Percentiles rank a stretch among this genome's conserved stretches.
phyloP scores from a whole-genome alignment of 2,329 filamentous ascomycete species.

The Blastomyces emzantsi region DNA sequence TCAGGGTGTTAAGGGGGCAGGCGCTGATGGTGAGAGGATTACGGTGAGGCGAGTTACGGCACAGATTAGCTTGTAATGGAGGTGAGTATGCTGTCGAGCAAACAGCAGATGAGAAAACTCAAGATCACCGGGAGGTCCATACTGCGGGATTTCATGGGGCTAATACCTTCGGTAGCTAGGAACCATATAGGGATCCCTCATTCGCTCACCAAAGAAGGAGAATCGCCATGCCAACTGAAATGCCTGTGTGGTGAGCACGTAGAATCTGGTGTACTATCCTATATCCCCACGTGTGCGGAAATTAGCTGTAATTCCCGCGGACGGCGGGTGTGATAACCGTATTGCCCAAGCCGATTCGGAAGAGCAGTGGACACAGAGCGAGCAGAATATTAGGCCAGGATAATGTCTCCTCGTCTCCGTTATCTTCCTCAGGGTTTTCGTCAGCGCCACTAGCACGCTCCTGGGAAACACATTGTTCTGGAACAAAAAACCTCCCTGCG shows the following conservation, averaged over 20 bases:
- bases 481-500: constrained; percentile 8
- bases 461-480: not conserved
- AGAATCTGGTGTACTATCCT: constrained; percentile 9
- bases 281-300: constrained; percentile 5
- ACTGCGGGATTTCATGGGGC: constrained; percentile 38
- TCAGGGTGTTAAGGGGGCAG: constrained; percentile 29
- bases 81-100: constrained; percentile 34
- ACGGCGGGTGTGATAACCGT: constrained; percentile 10
- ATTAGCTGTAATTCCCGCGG: constrained; percentile 8
- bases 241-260: constrained; percentile 5
- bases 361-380: constrained; percentile 17
- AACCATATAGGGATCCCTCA: constrained; percentile 24
- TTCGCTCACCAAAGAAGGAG: not conserved
- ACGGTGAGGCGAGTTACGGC: constrained; percentile 30
- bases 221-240: constrained; percentile 19
- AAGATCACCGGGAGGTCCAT: constrained; percentile 32
- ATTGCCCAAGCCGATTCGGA: constrained; percentile 19
- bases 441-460: not conserved
- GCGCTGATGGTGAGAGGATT: constrained; percentile 23
- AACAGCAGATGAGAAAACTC: constrained; percentile 29
- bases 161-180: constrained; percentile 35
- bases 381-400: constrained; percentile 16
- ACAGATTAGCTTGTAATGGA: constrained; percentile 39
- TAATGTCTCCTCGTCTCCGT: constrained; percentile 12
- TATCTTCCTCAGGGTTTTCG: not conserved